Evolutionary conservation across 176 grass and related monocot genomes (phyloP).

Genomic region (Rhipidocladum racemiflorum): DNA sequence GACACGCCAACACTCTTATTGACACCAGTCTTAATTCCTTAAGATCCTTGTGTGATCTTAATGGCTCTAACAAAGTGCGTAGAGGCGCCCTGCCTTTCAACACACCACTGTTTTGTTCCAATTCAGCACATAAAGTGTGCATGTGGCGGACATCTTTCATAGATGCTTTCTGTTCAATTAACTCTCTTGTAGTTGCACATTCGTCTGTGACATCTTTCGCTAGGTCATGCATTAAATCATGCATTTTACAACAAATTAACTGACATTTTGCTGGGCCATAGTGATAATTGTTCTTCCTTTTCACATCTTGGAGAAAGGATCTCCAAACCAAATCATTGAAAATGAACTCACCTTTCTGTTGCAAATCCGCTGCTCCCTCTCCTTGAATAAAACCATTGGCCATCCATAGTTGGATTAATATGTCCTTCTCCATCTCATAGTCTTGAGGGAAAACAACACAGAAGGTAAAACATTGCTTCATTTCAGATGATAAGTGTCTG

Average conservation of each 20-base stretch:
- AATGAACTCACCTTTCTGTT: background rate
- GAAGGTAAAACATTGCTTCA: slow-evolving; percentile 20
- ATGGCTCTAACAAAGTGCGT: background rate
- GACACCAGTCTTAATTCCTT: background rate
- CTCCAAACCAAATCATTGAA: slow-evolving; percentile 9
- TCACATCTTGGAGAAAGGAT: slow-evolving; percentile 31
- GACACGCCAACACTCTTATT: background rate
- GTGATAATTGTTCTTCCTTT: background rate
- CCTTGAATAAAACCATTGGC: slow-evolving; percentile 24
- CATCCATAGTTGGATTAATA: slow-evolving; percentile 19
- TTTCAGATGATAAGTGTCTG: background rate
- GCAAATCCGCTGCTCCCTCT: background rate
- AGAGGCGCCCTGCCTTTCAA: background rate
- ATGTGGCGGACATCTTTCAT: background rate
- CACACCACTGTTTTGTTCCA: background rate
- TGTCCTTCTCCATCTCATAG: background rate
- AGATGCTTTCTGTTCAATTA: background rate
- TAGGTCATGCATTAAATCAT: slow-evolving; percentile 36
- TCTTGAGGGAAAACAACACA: slow-evolving; percentile 13
- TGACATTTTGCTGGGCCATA: rapidly evolving
- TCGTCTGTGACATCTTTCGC: background rate
- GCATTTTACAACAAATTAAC: slow-evolving; percentile 11
- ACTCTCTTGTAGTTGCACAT: background rate
- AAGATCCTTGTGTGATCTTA: background rate
- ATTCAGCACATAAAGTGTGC: too few species aligned